Base-by-base conservation (phyloP, 2,329 filamentous ascomycete genomes). In the Coniochaeta sp. region DNA sequence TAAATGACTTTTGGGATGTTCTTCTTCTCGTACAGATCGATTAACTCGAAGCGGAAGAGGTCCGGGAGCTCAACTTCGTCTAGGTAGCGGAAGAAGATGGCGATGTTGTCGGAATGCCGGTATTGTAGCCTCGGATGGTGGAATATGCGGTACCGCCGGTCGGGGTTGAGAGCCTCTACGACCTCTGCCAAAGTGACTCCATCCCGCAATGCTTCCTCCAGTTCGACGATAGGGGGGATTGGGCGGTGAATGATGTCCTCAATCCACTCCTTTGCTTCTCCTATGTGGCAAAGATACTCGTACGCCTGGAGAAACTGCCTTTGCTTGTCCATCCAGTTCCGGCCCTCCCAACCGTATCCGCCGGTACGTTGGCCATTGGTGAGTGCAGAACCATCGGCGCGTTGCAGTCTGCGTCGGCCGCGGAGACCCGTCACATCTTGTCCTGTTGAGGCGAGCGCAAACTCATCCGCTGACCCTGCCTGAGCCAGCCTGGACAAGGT, bases 1-100 rank as follows among this genome's bases (percentile, higher is more conserved):
- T 99, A 95, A 56, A 99, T 99, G 65, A 97, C 95, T 68, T 97
- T 99, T 4, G 94, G 94, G 1, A 97, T 95, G 62, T 99, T 99
- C 72, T 99, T 99, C 76, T 97, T 99, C 70, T 99, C 95, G 73
- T 99, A 99, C 12, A 99, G 73, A 69, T 99, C 94, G 57, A 97
- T 95, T 45, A 97, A 77, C 67, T 99, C 94, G 67, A 99, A 99
- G 52, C 92, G 85, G 68, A 99, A 99, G 16, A 99, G 79, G 61
- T 99, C 95, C 1, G 94, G 94, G 3, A 99, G 75, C 62, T 96
- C 88, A 8, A 96, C 84, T 55, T 96, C 89, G 57, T 92, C 89
- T 1, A 99, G 78, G 58, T 95, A 96, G 53, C 88, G 84, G 71
- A 97, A 97, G 73, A 99, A 99, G 48, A 94, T 82, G 40, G 91